phyloP scores from a whole-genome alignment of 257 asterid genomes.

The Primulina huaijiensis region DNA sequence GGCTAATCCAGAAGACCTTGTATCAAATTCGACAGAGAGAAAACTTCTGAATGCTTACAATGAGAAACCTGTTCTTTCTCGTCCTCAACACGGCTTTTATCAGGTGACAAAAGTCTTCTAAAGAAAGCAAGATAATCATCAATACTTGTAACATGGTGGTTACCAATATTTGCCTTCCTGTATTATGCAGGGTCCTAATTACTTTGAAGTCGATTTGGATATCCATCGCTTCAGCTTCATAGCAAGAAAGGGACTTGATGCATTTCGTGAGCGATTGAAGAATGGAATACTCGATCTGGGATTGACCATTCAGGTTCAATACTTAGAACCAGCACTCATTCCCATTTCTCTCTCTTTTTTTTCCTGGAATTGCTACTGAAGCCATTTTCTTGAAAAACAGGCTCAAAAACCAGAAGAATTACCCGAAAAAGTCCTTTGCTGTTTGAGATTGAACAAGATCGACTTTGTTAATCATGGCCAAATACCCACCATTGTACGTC shows the following conservation, averaged over 20 bases:
- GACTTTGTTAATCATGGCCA: constrained; percentile 74
- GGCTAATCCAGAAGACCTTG: constrained; percentile 75
- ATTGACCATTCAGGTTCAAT: constrained; percentile 75
- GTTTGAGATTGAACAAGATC: constrained; percentile 74
- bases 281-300: constrained; percentile 74
- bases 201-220: constrained; percentile 89
- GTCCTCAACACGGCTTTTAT: constrained; percentile 81
- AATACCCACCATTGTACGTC: constrained; percentile 64
- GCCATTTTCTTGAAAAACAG: constrained; percentile 29
- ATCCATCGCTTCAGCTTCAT: constrained; percentile 88
- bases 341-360: background rate
- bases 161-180: background rate
- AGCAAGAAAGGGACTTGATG: constrained; percentile 85
- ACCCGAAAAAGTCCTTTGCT: constrained; percentile 72
- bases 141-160: background rate
- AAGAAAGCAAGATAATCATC: background rate
- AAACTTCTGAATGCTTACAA: constrained; percentile 77
- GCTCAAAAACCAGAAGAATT: constrained; percentile 87
- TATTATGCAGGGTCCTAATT: constrained; percentile 60
- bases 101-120: constrained; percentile 34
- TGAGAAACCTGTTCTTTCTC: constrained; percentile 86
- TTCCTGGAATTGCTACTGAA: constrained; percentile 2
- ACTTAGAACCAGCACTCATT: background rate
- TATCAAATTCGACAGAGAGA: constrained; percentile 64
- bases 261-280: constrained; percentile 67